Percentiles rank a stretch among this genome's conserved stretches.
phyloP scores from a whole-genome alignment of 2,329 filamentous ascomycete genomes.

The Ophiostoma australiae region DNA sequence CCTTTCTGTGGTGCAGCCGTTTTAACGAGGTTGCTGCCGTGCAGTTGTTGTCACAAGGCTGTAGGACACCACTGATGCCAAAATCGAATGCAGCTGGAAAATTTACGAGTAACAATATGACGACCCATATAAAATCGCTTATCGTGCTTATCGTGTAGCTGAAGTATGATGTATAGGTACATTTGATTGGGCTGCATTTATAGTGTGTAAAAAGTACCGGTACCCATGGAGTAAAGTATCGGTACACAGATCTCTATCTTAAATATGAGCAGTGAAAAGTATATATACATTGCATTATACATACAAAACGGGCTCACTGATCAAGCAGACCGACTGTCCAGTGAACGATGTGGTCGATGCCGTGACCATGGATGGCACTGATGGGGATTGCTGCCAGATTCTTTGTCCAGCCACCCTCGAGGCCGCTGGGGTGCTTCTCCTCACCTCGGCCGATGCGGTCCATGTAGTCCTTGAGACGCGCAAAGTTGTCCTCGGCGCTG shows the following conservation, averaged over 20 bases:
- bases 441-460: slow-evolving; percentile 57
- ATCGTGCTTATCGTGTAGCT: neutral
- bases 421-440: slow-evolving; percentile 66
- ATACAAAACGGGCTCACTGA: slow-evolving; percentile 26
- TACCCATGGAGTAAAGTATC: neutral
- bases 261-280: neutral
- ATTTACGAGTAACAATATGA: neutral
- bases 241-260: neutral
- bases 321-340: slow-evolving; percentile 66
- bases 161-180: neutral
- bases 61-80: neutral
- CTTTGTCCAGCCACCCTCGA: slow-evolving; percentile 53
- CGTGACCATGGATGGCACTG: slow-evolving; percentile 82
- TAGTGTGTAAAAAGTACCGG: neutral
- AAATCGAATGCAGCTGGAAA: slow-evolving; percentile 5
- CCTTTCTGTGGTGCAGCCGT: neutral
- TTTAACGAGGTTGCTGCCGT: neutral
- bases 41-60: slow-evolving; percentile 4
- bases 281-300: neutral
- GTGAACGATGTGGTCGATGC: slow-evolving; percentile 68
- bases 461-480: slow-evolving; percentile 64
- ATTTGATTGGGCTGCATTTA: neutral
- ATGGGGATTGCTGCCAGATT: slow-evolving; percentile 72
- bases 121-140: slow-evolving; percentile 9
- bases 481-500: slow-evolving; percentile 73